Conservation (phyloP, 2,329 filamentous ascomycete species). For the Pestalotiopsis sp. region DNA sequence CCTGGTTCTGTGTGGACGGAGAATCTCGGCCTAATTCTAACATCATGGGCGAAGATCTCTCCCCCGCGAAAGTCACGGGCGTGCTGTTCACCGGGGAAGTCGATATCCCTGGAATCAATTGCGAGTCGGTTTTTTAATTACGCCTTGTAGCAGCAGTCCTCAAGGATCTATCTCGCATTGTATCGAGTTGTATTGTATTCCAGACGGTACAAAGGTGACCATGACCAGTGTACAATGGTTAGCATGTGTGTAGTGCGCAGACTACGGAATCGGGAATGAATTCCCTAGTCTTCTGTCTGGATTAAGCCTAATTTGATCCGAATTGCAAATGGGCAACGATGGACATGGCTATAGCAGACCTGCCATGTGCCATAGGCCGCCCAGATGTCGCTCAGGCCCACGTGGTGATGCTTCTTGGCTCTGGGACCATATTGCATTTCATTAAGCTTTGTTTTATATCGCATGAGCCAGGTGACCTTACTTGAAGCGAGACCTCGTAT, state of each 20-base stretch:
- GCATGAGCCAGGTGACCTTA: background rate
- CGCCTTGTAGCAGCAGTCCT: background rate
- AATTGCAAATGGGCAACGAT: background rate
- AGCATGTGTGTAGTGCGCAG: background rate
- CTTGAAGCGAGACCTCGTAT: background rate
- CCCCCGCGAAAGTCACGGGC: background rate
- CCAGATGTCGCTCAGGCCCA: background rate
- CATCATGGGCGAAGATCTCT: background rate
- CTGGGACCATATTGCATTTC: background rate
- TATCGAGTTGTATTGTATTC: background rate
- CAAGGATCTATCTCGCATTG: background rate
- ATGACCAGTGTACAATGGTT: background rate
- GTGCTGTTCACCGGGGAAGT: slow-evolving; percentile 3
- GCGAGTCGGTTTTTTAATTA: background rate
- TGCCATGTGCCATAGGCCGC: background rate
- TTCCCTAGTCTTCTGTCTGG: background rate
- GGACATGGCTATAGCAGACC: background rate
- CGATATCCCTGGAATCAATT: background rate
- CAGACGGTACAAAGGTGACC: background rate
- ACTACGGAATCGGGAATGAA: background rate
- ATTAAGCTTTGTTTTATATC: slow-evolving; percentile 1
- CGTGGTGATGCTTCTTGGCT: background rate
- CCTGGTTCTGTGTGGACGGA: slow-evolving; percentile 14
- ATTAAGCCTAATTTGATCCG: background rate
- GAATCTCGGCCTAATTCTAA: slow-evolving; percentile 5